Evolutionary conservation across 2,329 filamentous ascomycete genomes (phyloP).

Genomic region (Chrysoporthe cubensis): DNA sequence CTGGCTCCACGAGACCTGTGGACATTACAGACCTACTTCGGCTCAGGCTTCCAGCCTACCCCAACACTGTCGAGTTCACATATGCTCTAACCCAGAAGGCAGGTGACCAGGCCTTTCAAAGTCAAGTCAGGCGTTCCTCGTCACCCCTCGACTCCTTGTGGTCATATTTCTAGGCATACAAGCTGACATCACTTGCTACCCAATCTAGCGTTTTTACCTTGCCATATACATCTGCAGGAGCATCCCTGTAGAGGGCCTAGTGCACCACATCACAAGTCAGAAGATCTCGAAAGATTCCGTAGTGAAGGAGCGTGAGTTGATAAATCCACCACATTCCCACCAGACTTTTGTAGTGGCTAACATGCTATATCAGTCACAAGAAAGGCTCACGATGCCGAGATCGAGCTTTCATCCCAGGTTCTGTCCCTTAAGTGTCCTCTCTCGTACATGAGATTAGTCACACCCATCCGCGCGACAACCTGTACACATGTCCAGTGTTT

Average conservation of each 20-base stretch:
- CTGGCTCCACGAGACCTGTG: conserved; percentile 89
- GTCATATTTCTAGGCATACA: not conserved
- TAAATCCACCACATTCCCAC: not conserved
- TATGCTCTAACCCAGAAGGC: conserved; percentile 92
- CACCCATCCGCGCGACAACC: conserved; percentile 77
- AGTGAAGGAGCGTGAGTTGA: conserved; percentile 74
- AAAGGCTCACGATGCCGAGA: conserved; percentile 84
- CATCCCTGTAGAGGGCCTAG: conserved; percentile 72
- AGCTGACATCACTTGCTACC: conserved; percentile 15
- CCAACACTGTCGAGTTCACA: conserved; percentile 81
- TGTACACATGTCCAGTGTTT: conserved; percentile 96
- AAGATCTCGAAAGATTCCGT: conserved; percentile 82
- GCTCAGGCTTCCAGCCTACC: conserved; percentile 68
- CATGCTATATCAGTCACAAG: conserved; percentile 63
- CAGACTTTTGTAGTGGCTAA: conserved; percentile 33
- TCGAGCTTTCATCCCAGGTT: conserved; percentile 84
- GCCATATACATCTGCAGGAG: conserved; percentile 76
- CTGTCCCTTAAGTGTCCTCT: conserved; percentile 93
- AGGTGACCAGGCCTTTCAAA: conserved; percentile 28
- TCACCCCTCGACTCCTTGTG: conserved; percentile 12
- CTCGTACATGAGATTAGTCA: conserved; percentile 78
- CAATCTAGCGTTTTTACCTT: conserved; percentile 69
- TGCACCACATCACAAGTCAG: conserved; percentile 66
- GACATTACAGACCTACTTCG: conserved; percentile 83
- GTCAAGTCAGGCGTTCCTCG: conserved; percentile 30